A percentile compares a stretch with the other conserved stretches of the same genome.
phyloP scores from a whole-genome alignment of 2,329 filamentous ascomycete genomes.

The Aspergillus clavatus region DNA sequence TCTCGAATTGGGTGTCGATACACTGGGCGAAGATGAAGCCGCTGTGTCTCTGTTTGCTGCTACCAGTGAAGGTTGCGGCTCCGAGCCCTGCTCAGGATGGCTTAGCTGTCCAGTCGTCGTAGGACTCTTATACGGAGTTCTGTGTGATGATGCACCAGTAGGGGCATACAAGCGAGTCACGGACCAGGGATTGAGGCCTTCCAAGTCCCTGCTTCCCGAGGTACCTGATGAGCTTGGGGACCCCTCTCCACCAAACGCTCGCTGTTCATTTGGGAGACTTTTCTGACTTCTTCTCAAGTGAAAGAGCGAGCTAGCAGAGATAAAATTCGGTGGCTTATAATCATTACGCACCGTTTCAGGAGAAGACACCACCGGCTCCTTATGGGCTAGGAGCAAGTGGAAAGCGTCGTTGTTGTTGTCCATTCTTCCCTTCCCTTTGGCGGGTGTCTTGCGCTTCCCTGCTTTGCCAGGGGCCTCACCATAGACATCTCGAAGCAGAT shows the following conservation, averaged over 20 bases:
- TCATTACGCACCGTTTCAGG: not conserved
- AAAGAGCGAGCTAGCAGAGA: not conserved
- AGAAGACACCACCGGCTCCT: constrained; percentile 5
- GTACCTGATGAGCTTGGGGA: not conserved
- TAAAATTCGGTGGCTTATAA: not conserved
- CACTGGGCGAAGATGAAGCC: constrained; percentile 14
- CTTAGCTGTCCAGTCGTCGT: not conserved
- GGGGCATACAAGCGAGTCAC: constrained; percentile 30
- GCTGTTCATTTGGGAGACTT: not conserved
- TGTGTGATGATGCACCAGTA: constrained; percentile 3
- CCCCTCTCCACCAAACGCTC: not conserved
- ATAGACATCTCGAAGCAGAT: constrained; percentile 27
- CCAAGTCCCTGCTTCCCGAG: constrained; percentile 7
- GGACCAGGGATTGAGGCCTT: constrained; percentile 33
- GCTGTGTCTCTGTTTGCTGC: not conserved
- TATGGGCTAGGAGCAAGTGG: constrained; percentile 20
- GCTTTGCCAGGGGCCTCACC: constrained; percentile 1
- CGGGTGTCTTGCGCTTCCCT: not conserved
- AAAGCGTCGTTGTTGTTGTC: constrained; percentile 11
- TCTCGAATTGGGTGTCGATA: constrained; percentile 11
- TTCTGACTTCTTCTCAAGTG: not conserved
- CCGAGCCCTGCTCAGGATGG: not conserved
- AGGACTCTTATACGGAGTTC: not conserved
- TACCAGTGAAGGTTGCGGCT: not conserved
- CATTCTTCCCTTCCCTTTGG: constrained; percentile 4